Base-by-base conservation (phyloP, 148 eudicot genomes). In the Chenopodium suecicum region DNA sequence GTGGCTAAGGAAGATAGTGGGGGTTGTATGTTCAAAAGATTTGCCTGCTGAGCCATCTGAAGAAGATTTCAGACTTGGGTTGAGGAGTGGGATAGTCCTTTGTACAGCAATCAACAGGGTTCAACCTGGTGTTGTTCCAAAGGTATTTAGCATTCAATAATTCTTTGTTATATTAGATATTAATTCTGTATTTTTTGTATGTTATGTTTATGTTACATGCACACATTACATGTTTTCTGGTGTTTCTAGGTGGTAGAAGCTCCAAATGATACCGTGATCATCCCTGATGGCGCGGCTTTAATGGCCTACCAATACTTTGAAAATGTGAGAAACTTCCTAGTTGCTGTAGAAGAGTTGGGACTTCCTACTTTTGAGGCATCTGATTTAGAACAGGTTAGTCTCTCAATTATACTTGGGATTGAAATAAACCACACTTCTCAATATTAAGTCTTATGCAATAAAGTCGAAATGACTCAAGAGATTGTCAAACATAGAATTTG, bases 11-110 rank as follows among this genome's bases (percentile, higher is more conserved):
- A 92, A 90, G 82, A 91, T 81, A 77, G 95, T 90, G 8, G 99
- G 97, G 82, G 93, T 94, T 75, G 99, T 96, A 27, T 89, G 85
- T 66, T 92, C 87, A n/a, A 96, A 90, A 84, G 99, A 94, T 89
- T 84, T 96, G 81, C 98, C 98, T 4, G 98, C 95, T 82, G 91
- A 94, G 84, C 98, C 99, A 29, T 92, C 97, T 67, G 98, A 96
- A 80, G 97, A 92, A 81, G 94, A 90, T 82, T 96, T 96, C 82
- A 88, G 98, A 83, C 88, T 92, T 19, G 97, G 94, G 19, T 88
- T 96, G 82, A 84, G 97, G 78, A 94, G 98, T 75, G 98, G 99
- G 20, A 94, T 92, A 69, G 84, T 96, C 66, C 95, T 96, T 79
- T 96, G 99, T 88, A 94, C 84, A 90, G 99, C 88, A 52, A 90